A percentile compares a stretch with the other conserved stretches of the same genome.
Evolutionary conservation across 2,329 filamentous ascomycete genomes (phyloP).

Genomic region (Cladophialophora carrionii): DNA sequence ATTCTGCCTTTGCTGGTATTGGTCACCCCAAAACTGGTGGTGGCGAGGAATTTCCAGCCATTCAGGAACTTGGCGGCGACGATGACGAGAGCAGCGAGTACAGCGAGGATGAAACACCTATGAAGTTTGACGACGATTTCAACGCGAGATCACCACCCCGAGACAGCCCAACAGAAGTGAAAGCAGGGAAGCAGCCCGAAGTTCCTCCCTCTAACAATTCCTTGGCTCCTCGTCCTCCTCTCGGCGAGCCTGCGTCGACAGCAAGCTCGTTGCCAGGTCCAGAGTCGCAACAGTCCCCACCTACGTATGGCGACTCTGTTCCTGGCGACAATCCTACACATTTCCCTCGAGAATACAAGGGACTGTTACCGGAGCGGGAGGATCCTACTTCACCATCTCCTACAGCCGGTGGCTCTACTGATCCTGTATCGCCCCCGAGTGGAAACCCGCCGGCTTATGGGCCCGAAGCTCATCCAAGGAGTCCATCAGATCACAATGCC

Average conservation of each 20-base stretch:
- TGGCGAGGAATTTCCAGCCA: constrained; percentile 82
- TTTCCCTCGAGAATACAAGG: constrained; percentile 46
- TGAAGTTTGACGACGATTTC: constrained; percentile 92
- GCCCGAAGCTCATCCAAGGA: constrained; percentile 36
- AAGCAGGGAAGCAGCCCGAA: constrained; percentile 46
- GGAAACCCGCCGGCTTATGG: constrained; percentile 35
- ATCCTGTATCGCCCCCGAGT: constrained; percentile 25
- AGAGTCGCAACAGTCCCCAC: constrained; percentile 58
- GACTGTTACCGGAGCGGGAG: constrained; percentile 46
- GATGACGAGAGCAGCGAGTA: constrained; percentile 81
- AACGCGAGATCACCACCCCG: constrained; percentile 61
- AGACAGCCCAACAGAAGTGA: constrained; percentile 38
- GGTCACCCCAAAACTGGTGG: constrained; percentile 49
- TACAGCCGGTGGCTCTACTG: constrained; percentile 41
- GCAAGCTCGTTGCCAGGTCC: constrained; percentile 54
- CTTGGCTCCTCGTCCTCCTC: constrained; percentile 41
- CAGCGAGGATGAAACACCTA: constrained; percentile 65
- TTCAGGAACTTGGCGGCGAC: constrained; percentile 66
- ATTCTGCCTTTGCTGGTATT: constrained; percentile 53
- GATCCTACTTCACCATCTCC: constrained; percentile 48
- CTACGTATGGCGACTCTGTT: constrained; percentile 43
- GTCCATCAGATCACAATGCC: constrained; percentile 38
- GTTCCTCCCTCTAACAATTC: constrained; percentile 35
- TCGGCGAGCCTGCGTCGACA: constrained; percentile 45
- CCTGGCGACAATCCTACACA: constrained; percentile 44